Percentiles rank a stretch among this genome's conserved stretches.
Conservation (phyloP, 352 stramenopile genomes). For the Pythium brachiatum region DNA sequence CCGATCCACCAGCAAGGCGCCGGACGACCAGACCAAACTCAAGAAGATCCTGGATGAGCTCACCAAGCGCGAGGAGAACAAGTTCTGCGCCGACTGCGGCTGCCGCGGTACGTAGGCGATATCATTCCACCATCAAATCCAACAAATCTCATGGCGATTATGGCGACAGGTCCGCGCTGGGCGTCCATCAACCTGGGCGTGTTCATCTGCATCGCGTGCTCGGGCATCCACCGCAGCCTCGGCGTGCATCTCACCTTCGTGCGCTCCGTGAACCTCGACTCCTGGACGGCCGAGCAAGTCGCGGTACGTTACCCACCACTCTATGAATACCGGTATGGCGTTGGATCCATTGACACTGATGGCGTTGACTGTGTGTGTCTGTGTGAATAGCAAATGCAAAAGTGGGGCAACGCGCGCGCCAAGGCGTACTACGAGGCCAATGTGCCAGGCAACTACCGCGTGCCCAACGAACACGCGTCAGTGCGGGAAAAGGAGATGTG, state of each 20-base stretch:
- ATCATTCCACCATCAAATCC: neutral
- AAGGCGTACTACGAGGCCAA: slow-evolving; percentile 91
- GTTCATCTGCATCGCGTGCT: slow-evolving; percentile 95
- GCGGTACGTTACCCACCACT: slow-evolving; percentile 31
- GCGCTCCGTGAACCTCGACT: slow-evolving; percentile 91
- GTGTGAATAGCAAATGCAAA: slow-evolving; percentile 80
- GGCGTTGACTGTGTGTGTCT: slow-evolving; percentile 3
- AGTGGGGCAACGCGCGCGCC: slow-evolving; percentile 86
- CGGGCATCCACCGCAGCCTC: slow-evolving; percentile 91
- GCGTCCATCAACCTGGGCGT: slow-evolving; percentile 93
- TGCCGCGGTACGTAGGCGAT: slow-evolving; percentile 48
- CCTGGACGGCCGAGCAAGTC: slow-evolving; percentile 91
- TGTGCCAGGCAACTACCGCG: slow-evolving; percentile 70
- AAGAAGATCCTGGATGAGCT: slow-evolving; percentile 88
- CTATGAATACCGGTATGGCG: neutral
- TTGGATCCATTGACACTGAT: neutral
- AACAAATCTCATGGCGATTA: slow-evolving; percentile 15
- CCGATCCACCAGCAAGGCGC: slow-evolving; percentile 36
- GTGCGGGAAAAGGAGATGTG: slow-evolving; percentile 89
- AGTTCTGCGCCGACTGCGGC: slow-evolving; percentile 89
- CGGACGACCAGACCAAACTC: slow-evolving; percentile 84
- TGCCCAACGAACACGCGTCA: slow-evolving; percentile 73
- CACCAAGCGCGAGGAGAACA: slow-evolving; percentile 90
- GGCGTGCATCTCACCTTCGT: slow-evolving; percentile 94
- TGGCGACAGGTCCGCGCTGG: slow-evolving; percentile 75